Base-by-base conservation (phyloP, 1,284 basidiomycete species). In the Malassezia globosa region DNA sequence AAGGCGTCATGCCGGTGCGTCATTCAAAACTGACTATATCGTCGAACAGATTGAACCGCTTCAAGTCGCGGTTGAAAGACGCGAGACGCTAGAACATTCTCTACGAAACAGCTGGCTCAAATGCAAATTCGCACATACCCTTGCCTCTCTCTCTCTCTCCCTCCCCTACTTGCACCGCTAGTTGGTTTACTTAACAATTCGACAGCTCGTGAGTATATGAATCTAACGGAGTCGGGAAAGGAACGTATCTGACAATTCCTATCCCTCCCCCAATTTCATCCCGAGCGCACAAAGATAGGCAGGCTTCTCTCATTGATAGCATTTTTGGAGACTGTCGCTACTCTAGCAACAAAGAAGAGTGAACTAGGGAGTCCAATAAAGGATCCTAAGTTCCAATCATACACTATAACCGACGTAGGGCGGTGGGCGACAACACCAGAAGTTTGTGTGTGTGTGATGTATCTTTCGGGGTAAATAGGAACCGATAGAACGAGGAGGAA, bases 1-100 rank as follows among this genome's bases (percentile, higher is more conserved):
- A 4, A 8, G 31, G 25, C 21, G 14, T 24, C 13, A 24, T 4
- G 2, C 7, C 39, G 42, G 55, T 14, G n/a, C n/a, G n/a, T n/a
- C n/a, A n/a, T n/a, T n/a, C n/a, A n/a, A n/a, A n/a, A n/a, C n/a
- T n/a, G n/a, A n/a, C n/a, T n/a, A n/a, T n/a, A n/a, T n/a, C n/a
- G n/a, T n/a, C n/a, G n/a, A n/a, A n/a, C n/a, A n/a, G 29, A 31
- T 39, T 65, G 34, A 65, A 65, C 27, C 60, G 59, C 31, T 65
- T 65, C 63, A 61, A 61, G 50, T 54, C 50, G 22, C 23, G 61
- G 7, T 47, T 65, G 37, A 59, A 60, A 47, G 59, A 64, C 29
- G 62, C 62, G 3, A 64, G 29, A 16, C 29, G 16, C 11, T 31
- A 16, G 16, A 2, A 13, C 29, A 13, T n/a, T n/a, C n/a, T n/a